Percentiles rank a stretch among this genome's conserved stretches.
phyloP scores from a whole-genome alignment of 768 basidiomycete genomes.

The Mycena vulgaris region DNA sequence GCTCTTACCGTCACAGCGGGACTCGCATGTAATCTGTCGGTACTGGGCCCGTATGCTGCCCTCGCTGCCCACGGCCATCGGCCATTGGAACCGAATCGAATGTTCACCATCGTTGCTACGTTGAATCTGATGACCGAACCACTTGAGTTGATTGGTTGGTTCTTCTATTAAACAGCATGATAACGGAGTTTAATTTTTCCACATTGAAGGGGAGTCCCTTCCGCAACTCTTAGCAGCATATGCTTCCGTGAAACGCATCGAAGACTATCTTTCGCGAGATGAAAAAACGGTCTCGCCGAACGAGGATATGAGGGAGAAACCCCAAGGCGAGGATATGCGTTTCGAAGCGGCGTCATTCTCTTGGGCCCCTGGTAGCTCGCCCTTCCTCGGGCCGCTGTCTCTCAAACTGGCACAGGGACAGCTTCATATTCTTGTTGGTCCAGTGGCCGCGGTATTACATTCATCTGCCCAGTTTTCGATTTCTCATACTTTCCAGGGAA shows the following conservation, averaged over 20 bases:
- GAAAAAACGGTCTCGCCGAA: background rate
- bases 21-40: slow-evolving; percentile 17
- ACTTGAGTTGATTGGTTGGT: slow-evolving; percentile 1
- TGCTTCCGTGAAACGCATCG: background rate
- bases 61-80: slow-evolving; percentile 15
- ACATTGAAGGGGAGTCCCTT: background rate
- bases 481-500: slow-evolving; percentile 2
- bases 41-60: slow-evolving; percentile 30
- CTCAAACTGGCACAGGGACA: background rate
- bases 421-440: slow-evolving; percentile 1
- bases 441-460: background rate
- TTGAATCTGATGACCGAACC: slow-evolving; percentile 21
- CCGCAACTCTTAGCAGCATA: slow-evolving; percentile 40
- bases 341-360: background rate
- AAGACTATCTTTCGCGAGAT: background rate
- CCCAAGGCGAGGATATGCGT: background rate
- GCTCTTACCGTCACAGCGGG: slow-evolving; percentile 18
- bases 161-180: background rate
- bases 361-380: background rate
- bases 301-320: background rate
- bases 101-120: slow-evolving; percentile 27
- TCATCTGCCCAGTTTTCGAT: background rate
- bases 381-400: background rate
- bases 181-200: background rate
- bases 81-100: slow-evolving; percentile 7